These are phyloP conservation scores for Phytophthora fragariaefolia DNA, from an alignment of 352 stramenopile species.

Conservation along the genomic window DNA sequence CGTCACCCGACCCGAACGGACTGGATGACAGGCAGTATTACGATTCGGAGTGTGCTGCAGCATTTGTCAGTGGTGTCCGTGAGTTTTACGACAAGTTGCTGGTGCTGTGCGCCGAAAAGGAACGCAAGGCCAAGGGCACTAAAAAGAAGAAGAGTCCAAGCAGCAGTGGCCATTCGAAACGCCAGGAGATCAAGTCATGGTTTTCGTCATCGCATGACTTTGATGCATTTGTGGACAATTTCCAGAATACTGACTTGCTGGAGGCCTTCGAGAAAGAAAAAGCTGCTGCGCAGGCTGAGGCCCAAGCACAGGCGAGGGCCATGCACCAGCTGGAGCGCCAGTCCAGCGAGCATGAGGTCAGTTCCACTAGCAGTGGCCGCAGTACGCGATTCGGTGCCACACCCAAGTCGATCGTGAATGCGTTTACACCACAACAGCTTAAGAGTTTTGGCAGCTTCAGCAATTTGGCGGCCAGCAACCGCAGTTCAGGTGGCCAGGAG, in stretches of 20 bases:
- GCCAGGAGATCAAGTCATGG: slow-evolving; percentile 86
- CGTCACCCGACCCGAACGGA: slow-evolving; percentile 25
- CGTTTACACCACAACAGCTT: slow-evolving; percentile 49
- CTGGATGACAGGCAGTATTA: slow-evolving; percentile 69
- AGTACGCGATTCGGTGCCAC: slow-evolving; percentile 46
- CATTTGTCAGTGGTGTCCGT: slow-evolving; percentile 60
- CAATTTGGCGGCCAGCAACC: slow-evolving; percentile 49
- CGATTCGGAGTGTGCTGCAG: slow-evolving; percentile 59
- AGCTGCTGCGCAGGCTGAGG: slow-evolving; percentile 33
- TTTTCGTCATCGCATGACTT: slow-evolving; percentile 87
- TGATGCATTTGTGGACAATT: slow-evolving; percentile 82
- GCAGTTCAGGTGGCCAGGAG: slow-evolving; percentile 37
- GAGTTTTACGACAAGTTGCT: slow-evolving; percentile 77
- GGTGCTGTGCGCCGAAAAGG: slow-evolving; percentile 61
- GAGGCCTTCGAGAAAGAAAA: slow-evolving; percentile 55
- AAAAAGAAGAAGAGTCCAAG: slow-evolving; percentile 56
- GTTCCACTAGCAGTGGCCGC: slow-evolving; percentile 46
- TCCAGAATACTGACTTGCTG: slow-evolving; percentile 60
- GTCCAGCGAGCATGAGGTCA: slow-evolving; percentile 43
- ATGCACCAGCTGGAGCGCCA: slow-evolving; percentile 44
- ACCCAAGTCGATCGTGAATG: slow-evolving; percentile 45
- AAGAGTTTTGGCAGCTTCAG: slow-evolving; percentile 76
- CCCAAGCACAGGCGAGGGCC: slow-evolving; percentile 35
- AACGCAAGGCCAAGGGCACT: slow-evolving; percentile 57
- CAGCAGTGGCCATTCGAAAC: slow-evolving; percentile 69